These are phyloP conservation scores for Sordariomycetes sp. DNA, from an alignment of 2,329 filamentous ascomycete genomes.

Conservation along the genomic window DNA sequence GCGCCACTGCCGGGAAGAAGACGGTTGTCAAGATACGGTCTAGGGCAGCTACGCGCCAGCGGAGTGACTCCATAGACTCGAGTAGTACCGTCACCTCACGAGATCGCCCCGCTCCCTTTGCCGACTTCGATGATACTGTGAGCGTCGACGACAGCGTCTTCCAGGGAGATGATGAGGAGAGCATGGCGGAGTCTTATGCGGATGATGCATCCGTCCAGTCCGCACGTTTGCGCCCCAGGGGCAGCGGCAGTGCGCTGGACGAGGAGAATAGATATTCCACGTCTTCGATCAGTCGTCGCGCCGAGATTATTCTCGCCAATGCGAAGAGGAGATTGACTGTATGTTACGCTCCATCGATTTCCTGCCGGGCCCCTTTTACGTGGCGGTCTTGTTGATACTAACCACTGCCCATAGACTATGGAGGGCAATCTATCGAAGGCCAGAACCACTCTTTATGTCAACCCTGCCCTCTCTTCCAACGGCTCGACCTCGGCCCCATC, in stretches of 20 bases:
- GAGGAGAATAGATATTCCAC: conserved; percentile 55
- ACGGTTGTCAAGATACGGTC: conserved; percentile 27
- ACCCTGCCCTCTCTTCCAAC: conserved; percentile 25
- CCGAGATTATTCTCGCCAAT: conserved; percentile 83
- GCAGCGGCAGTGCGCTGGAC: conserved; percentile 14
- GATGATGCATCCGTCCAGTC: conserved; percentile 25
- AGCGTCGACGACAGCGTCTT: conserved; percentile 54
- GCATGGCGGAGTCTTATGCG: conserved; percentile 42
- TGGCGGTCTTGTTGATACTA: not conserved
- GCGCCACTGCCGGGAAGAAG: not conserved
- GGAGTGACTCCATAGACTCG: conserved; percentile 44
- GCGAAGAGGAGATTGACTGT: conserved; percentile 83
- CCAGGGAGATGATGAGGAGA: conserved; percentile 55
- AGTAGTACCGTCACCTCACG: conserved; percentile 45
- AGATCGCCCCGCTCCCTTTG: conserved; percentile 34
- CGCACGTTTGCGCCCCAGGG: conserved; percentile 14
- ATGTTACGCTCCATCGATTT: conserved; percentile 20
- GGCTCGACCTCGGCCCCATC: conserved; percentile 32
- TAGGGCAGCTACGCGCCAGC: conserved; percentile 28
- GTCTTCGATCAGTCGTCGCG: conserved; percentile 63
- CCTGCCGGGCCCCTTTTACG: not conserved
- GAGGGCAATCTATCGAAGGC: conserved; percentile 80
- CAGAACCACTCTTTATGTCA: conserved; percentile 49
- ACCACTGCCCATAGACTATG: conserved; percentile 54
- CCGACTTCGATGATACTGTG: conserved; percentile 46